Percentiles rank a stretch among this genome's conserved stretches.
Conservation (phyloP, 2,329 filamentous ascomycete genomes). For the Coccinonectria pachysandricola region DNA sequence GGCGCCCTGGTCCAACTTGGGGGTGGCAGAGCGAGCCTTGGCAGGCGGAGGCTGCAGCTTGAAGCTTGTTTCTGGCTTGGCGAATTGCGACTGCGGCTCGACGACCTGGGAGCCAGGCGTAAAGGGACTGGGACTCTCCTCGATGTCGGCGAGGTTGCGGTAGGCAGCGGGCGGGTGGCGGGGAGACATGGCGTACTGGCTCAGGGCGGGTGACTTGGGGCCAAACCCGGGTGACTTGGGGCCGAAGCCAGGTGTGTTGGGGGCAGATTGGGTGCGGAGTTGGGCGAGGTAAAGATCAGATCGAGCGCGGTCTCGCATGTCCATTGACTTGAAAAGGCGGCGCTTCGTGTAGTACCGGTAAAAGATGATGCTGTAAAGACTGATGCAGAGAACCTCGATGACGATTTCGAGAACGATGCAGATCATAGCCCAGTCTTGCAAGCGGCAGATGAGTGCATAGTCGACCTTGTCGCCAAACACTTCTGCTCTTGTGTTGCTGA, state of each 20-base stretch:
- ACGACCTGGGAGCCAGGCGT: constrained; percentile 46
- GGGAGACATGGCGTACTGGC: constrained; percentile 44
- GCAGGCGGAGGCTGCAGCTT: constrained; percentile 75
- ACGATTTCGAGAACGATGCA: constrained; percentile 97
- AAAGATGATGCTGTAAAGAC: constrained; percentile 89
- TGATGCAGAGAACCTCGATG: constrained; percentile 81
- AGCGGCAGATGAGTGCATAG: constrained; percentile 83
- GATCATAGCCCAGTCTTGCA: constrained; percentile 89
- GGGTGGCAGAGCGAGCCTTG: constrained; percentile 68
- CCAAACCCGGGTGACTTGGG: constrained; percentile 66
- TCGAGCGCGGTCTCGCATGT: constrained; percentile 83
- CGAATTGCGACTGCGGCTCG: constrained; percentile 54
- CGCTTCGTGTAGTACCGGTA: constrained; percentile 97
- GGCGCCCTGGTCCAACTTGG: constrained; percentile 51
- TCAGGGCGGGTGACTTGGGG: constrained; percentile 47
- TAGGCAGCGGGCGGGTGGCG: constrained; percentile 50
- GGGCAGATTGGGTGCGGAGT: constrained; percentile 74
- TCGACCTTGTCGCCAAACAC: constrained; percentile 73
- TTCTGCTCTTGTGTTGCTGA: constrained; percentile 70
- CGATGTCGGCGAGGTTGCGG: constrained; percentile 37
- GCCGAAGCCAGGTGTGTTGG: constrained; percentile 85
- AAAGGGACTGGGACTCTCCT: constrained; percentile 38
- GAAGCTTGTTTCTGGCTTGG: constrained; percentile 52
- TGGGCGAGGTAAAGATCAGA: constrained; percentile 91
- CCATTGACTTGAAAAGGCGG: constrained; percentile 93